Evolutionary conservation across 2,329 filamentous ascomycete species (phyloP), one percentile per base, ranked within the genome.

Genomic region (Xylariaceae sp.): DNA sequence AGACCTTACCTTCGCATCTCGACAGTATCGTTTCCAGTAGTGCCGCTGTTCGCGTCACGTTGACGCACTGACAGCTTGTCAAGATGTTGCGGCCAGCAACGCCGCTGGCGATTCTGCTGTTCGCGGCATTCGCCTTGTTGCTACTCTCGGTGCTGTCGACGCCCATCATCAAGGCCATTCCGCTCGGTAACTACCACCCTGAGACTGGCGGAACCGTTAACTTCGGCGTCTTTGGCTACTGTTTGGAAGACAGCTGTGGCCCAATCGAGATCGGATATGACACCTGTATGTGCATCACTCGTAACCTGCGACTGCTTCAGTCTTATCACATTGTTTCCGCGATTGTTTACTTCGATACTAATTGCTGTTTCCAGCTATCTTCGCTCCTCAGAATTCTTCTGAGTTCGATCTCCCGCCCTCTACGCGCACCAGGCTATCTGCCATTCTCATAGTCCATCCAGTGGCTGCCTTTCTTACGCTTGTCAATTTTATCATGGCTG

Each of bases 221-320:
- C 66, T 97, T 95, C 78, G 94, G 94, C 53, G 92, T 97, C 53
- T 93, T 97, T 77, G 94, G 94, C 30, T 96, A 85, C 70, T 99
- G 94, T 75, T 80, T 85, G 65, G 78, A 76, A 45, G 73, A 78
- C 61, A 72, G 72, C 60, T 97, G 94, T 75, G 89, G 84, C 69
- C 78, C 79, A 47, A 84, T 93, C 65, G 83, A 88, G 71, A 83
- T 99, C 68, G 94, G 93, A 72, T 99, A 97, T 75, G 86, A 88
- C 71, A 88, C 87, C 66, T 83, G 92, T 96, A 79, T 47, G 58
- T 61, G 39, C 11, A n/a, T 23, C 35, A 18, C 55, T 9, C 9
- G 17, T 44, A 13, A 37, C 49, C 9, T 34, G 18, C 35, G 18
- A 11, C 51, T 15, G 39, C 13, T 37, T 2, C 1, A 23, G 35